These are phyloP conservation scores for Diaporthe longicolla DNA, from an alignment of 2,329 filamentous ascomycete genomes.

Conservation along the genomic window DNA sequence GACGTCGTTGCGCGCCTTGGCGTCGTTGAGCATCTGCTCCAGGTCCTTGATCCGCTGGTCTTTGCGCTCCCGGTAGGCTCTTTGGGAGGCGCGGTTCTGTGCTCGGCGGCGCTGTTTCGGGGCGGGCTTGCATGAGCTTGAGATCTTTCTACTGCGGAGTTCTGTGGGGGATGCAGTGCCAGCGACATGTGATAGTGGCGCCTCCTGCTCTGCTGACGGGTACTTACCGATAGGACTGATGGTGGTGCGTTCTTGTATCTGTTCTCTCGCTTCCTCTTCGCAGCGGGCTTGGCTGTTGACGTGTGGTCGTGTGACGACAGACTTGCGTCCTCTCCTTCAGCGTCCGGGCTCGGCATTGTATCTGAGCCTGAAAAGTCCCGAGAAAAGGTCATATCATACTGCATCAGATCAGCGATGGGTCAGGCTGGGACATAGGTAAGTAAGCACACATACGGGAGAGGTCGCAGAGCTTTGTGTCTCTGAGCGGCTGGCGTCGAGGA, in stretches of 20 bases:
- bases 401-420: conserved; percentile 42
- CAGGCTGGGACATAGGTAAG: not conserved
- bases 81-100: conserved; percentile 73
- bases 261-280: conserved; percentile 66
- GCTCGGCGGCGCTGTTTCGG: conserved; percentile 66
- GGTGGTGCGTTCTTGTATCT: conserved; percentile 67
- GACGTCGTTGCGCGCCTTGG: conserved; percentile 68
- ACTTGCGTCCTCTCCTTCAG: conserved; percentile 38
- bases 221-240: conserved; percentile 62
- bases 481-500: conserved; percentile 53
- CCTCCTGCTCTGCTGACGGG: not conserved
- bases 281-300: conserved; percentile 53
- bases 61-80: conserved; percentile 73
- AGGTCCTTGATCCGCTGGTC: conserved; percentile 76
- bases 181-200: conserved; percentile 34
- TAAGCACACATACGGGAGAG: conserved; percentile 51
- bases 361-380: conserved; percentile 40
- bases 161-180: not conserved
- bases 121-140: conserved; percentile 8
- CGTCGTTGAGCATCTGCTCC: conserved; percentile 67
- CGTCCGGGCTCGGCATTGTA: conserved; percentile 46
- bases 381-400: conserved; percentile 53
- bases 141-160: not conserved
- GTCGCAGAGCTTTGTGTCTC: conserved; percentile 56
- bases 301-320: conserved; percentile 42